These are phyloP conservation scores for Rosa lucieae DNA, from an alignment of 306 rosid species.

Conservation along the genomic window DNA sequence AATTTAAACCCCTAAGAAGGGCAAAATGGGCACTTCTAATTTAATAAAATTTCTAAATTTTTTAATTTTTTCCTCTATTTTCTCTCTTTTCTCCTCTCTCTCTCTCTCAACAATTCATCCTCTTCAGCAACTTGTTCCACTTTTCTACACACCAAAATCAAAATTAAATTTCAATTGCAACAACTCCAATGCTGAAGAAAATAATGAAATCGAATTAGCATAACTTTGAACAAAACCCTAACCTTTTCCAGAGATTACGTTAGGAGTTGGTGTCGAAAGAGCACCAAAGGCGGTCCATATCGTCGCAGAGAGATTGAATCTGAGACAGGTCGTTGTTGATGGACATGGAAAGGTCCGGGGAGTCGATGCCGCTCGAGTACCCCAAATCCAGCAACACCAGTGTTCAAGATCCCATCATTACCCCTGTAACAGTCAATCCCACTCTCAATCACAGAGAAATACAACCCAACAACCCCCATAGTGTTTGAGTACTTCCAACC, in stretches of 20 bases:
- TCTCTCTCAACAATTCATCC: constrained; percentile 66
- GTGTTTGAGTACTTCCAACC: neutral
- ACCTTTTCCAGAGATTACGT: constrained; percentile 93
- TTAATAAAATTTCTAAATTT: too few species aligned
- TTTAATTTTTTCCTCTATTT: too few species aligned
- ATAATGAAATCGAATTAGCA: neutral
- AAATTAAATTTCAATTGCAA: neutral
- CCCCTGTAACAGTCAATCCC: neutral
- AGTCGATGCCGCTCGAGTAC: constrained; percentile 26
- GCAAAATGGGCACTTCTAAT: too few species aligned
- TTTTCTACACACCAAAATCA: constrained; percentile 48
- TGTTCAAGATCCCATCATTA: neutral
- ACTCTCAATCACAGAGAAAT: neutral
- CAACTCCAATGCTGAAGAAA: neutral
- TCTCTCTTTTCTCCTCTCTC: constrained; percentile 1
- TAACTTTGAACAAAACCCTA: neutral
- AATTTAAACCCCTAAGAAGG: too few species aligned
- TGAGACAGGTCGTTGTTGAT: constrained; percentile 60
- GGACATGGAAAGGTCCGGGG: constrained; percentile 59
- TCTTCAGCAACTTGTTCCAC: constrained; percentile 84
- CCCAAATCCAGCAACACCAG: neutral
- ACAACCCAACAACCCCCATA: neutral
- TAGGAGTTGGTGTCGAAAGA: constrained; percentile 66
- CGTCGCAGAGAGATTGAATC: constrained; percentile 75
- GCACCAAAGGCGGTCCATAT: constrained; percentile 83